Evolutionary conservation across 1,139 yeast species (phyloP), one percentile per base, ranked within the genome.

Genomic region (Schizosaccharomyces versatilis): DNA sequence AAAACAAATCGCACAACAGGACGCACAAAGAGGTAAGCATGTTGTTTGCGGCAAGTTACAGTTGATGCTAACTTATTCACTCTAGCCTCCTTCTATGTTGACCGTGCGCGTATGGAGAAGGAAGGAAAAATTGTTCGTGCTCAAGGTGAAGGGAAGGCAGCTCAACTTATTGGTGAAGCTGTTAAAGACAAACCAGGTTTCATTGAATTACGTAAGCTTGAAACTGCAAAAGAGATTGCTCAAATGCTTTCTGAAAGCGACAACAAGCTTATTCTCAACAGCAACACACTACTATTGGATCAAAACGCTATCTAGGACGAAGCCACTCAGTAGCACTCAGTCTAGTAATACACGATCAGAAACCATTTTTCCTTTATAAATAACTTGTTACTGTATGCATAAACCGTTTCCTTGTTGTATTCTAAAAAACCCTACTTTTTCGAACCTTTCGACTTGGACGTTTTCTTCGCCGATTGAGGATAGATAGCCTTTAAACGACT

Each of bases 1-100:
- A 58, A 90, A 90, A 71, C 98, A 90, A 72, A 90, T 90, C 68
- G 98, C 99, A 41, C 98, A 93, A 70, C 99, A 90, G 72, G 98
- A 90, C 68, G 97, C 98, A 38, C 96, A 90, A 71, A 44, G 49
- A 19, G 49, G 49, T 44, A 44, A 9, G 38, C 7, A 1, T n/a
- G 14, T n/a, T n/a, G 9, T 41, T 5, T 41, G 8, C 3, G 7
- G 9, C 15, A 15, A 15, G 10, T 14, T 41, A 8, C 12, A 14
- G 14, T 8, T 12, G 8, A 6, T 24, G 14, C 15, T 14, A 14
- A 41, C 47, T 41, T 17, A 24, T 12, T n/a, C 47, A 41, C 3
- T 49, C 80, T 95, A 68, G 97, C 98, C 12, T 96, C 97, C 0
- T 93, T 88, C 62, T 74, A 90, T 54, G 98, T 90, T 55, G 98